Conservation (phyloP, 495 filamentous ascomycete genomes). For the Xylaria cubensis region DNA sequence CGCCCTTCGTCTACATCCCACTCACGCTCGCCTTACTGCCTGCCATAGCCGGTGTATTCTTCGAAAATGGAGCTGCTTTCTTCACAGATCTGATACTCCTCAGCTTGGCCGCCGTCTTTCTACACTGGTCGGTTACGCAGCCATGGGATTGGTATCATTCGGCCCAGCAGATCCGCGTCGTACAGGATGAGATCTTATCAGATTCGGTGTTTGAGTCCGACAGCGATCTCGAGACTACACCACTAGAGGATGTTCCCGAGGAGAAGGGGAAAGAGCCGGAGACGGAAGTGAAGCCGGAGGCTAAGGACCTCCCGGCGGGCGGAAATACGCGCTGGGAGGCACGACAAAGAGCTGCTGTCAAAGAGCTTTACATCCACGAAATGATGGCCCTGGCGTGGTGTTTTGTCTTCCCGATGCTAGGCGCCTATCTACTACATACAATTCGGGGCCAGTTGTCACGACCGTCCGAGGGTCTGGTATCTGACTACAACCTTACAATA, state of each 20-base stretch:
- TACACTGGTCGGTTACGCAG: slow-evolving; percentile 91
- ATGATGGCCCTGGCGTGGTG: slow-evolving; percentile 74
- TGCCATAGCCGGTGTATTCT: slow-evolving; percentile 82
- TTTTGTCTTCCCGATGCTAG: slow-evolving; percentile 78
- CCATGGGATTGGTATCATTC: slow-evolving; percentile 96
- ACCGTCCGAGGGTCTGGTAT: slow-evolving; percentile 85
- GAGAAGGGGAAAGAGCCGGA: slow-evolving; percentile 40
- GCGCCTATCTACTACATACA: slow-evolving; percentile 78
- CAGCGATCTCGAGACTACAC: slow-evolving; percentile 50
- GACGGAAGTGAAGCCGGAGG: slow-evolving; percentile 11
- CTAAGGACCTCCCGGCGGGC: slow-evolving; percentile 6
- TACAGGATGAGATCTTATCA: slow-evolving; percentile 50
- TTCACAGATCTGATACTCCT: slow-evolving; percentile 86
- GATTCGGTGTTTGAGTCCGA: slow-evolving; percentile 59
- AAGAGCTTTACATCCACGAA: slow-evolving; percentile 78
- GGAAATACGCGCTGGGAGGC: slow-evolving; percentile 36
- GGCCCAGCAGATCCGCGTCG: slow-evolving; percentile 66
- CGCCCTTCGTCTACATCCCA: slow-evolving; percentile 74
- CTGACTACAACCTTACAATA: slow-evolving; percentile 92
- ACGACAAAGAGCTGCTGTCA: slow-evolving; percentile 50
- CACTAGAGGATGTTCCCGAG: slow-evolving; percentile 51
- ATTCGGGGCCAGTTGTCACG: slow-evolving; percentile 78
- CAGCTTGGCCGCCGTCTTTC: slow-evolving; percentile 77
- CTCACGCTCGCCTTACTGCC: slow-evolving; percentile 84
- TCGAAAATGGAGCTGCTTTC: slow-evolving; percentile 80